Evolutionary conservation across 2,329 filamentous ascomycete species (phyloP).

Genomic region (Alternaria postmessia): DNA sequence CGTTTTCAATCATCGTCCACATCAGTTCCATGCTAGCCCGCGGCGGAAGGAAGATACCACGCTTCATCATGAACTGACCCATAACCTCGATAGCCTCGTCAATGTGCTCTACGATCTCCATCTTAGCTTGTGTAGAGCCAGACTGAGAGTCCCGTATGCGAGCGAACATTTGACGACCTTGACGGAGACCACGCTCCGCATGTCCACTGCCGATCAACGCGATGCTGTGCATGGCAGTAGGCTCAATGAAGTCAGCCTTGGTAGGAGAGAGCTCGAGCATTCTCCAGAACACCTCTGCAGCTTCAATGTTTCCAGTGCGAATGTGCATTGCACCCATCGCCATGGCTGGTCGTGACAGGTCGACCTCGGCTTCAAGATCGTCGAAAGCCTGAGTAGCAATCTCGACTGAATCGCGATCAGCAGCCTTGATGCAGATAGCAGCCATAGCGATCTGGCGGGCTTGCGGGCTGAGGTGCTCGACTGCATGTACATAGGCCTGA

Average conservation of each 20-base stretch:
- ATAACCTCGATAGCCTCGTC: slow-evolving; percentile 83
- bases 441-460: slow-evolving; percentile 71
- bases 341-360: slow-evolving; percentile 66
- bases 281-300: slow-evolving; percentile 82
- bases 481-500: slow-evolving; percentile 78
- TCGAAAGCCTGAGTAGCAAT: slow-evolving; percentile 69
- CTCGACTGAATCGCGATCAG: slow-evolving; percentile 76
- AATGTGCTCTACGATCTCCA: slow-evolving; percentile 76
- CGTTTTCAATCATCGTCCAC: slow-evolving; percentile 72
- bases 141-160: slow-evolving; percentile 73
- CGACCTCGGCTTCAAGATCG: slow-evolving; percentile 57
- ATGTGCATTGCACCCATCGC: slow-evolving; percentile 88
- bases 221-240: slow-evolving; percentile 88
- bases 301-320: slow-evolving; percentile 78
- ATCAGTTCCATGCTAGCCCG: slow-evolving; percentile 67
- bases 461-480: slow-evolving; percentile 65
- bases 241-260: slow-evolving; percentile 77
- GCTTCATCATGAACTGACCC: slow-evolving; percentile 64
- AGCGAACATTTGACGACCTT: slow-evolving; percentile 86
- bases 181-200: slow-evolving; percentile 78
- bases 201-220: slow-evolving; percentile 87
- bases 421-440: slow-evolving; percentile 77
- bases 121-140: slow-evolving; percentile 56
- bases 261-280: slow-evolving; percentile 70
- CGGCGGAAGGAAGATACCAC: slow-evolving; percentile 60